phyloP scores from a whole-genome alignment of 768 basidiomycete genomes.

The Rhodosporidiobolus odoratus region DNA sequence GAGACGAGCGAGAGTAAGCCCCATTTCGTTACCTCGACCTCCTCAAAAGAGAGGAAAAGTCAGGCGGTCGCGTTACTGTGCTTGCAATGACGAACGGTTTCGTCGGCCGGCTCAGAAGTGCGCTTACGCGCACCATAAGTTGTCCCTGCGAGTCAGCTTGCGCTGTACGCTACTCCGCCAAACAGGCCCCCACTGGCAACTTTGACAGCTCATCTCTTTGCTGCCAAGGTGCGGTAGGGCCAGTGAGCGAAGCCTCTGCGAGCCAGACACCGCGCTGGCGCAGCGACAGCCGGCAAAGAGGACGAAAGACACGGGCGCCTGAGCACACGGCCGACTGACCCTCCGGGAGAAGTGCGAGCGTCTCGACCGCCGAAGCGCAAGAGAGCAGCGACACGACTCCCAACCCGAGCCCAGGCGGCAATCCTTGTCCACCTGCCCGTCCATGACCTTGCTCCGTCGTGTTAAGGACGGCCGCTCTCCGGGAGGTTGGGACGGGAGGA shows the following conservation, averaged over 20 bases:
- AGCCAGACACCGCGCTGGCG: background rate
- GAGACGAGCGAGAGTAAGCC: constrained; percentile 34
- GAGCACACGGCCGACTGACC: background rate
- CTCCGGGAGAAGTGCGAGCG: background rate
- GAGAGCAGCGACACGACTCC: background rate
- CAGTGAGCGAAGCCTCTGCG: background rate
- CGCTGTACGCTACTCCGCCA: background rate
- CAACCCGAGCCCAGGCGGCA: background rate
- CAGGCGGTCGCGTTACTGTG: constrained; percentile 35
- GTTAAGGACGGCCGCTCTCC: constrained; percentile 25
- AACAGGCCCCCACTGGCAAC: background rate
- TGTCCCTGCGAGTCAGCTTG: background rate
- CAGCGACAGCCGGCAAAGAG: background rate
- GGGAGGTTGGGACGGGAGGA: background rate
- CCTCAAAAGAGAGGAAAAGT: background rate
- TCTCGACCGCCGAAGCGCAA: background rate
- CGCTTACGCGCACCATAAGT: background rate
- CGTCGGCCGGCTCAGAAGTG: constrained; percentile 20
- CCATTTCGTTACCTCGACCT: constrained; percentile 32
- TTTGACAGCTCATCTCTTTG: constrained; percentile 24
- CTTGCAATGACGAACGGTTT: constrained; percentile 34
- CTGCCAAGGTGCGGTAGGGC: background rate
- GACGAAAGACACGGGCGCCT: background rate
- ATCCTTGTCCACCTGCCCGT: background rate
- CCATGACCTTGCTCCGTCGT: constrained; percentile 4